Conservation (phyloP, 1,284 basidiomycete genomes). For the Moniliophthora roreri region DNA sequence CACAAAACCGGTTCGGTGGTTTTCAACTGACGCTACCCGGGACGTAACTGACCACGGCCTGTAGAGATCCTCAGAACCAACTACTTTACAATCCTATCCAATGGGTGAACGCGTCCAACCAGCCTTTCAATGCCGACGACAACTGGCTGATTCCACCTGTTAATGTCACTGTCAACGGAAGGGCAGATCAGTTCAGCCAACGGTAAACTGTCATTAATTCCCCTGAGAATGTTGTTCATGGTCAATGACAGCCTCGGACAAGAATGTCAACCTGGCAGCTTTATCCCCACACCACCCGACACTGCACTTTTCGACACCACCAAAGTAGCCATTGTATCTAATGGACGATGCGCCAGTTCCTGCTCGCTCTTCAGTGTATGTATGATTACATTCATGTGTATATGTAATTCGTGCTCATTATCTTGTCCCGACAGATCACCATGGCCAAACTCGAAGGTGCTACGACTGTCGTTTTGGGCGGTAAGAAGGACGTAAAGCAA, state of each 20-base stretch:
- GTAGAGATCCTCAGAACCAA: slow-evolving; percentile 40
- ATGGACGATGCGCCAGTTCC: slow-evolving; percentile 54
- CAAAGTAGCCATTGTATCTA: slow-evolving; percentile 55
- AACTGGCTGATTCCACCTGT: slow-evolving; percentile 49
- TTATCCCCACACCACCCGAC: slow-evolving; percentile 39
- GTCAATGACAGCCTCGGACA: slow-evolving; percentile 43
- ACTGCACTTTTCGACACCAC: slow-evolving; percentile 49
- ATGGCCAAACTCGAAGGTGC: slow-evolving; percentile 60
- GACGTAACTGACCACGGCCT: too few species aligned
- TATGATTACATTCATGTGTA: slow-evolving; percentile 11
- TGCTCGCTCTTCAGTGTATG: slow-evolving; percentile 59
- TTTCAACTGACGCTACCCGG: too few species aligned
- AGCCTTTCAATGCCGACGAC: slow-evolving; percentile 38
- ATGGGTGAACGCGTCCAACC: slow-evolving; percentile 50
- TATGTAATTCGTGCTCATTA: background rate
- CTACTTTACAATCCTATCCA: slow-evolving; percentile 51
- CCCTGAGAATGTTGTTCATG: background rate
- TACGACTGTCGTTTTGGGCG: slow-evolving; percentile 56
- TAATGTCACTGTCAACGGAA: slow-evolving; percentile 43
- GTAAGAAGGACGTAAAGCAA: slow-evolving; percentile 46
- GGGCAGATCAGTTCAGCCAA: slow-evolving; percentile 47
- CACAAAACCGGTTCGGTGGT: slow-evolving; percentile 24
- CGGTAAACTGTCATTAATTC: slow-evolving; percentile 27
- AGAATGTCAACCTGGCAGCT: slow-evolving; percentile 50
- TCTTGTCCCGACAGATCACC: slow-evolving; percentile 40